Percentiles rank a stretch among this genome's conserved stretches.
These are phyloP conservation scores for Curvularia lunata DNA, from an alignment of 2,329 filamentous ascomycete genomes.

Conservation along the genomic window DNA sequence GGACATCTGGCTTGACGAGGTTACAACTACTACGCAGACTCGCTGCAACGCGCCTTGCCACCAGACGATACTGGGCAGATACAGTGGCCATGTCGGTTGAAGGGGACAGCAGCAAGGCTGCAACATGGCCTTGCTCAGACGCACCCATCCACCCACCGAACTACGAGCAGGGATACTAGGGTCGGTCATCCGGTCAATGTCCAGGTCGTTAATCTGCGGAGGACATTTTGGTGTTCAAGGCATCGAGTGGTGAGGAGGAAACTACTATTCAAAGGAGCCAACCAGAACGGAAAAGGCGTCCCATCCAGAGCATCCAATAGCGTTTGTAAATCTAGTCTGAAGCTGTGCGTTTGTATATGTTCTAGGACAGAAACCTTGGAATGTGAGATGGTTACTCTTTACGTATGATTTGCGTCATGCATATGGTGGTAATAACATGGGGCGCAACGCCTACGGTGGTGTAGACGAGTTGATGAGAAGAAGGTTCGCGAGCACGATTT, in stretches of 20 bases:
- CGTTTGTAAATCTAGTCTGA: slow-evolving; percentile 6
- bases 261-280: slow-evolving; percentile 1
- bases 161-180: neutral
- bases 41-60: slow-evolving; percentile 8
- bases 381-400: neutral
- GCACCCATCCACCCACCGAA: neutral
- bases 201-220: slow-evolving; percentile 9
- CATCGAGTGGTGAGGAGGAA: slow-evolving; percentile 11
- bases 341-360: neutral
- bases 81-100: slow-evolving; percentile 8
- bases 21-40: slow-evolving; percentile 8
- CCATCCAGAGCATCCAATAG: slow-evolving; percentile 10
- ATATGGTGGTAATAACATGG: neutral
- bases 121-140: neutral
- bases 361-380: neutral
- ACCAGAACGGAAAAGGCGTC: slow-evolving; percentile 6
- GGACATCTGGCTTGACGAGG: slow-evolving; percentile 5
- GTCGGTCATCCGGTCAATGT: neutral
- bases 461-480: neutral
- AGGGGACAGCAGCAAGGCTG: slow-evolving; percentile 1
- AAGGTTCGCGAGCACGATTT: neutral
- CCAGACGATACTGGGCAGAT: slow-evolving; percentile 4
- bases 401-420: slow-evolving; percentile 4
- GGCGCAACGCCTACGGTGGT: neutral
- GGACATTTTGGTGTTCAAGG: slow-evolving; percentile 24